phyloP scores from a whole-genome alignment of 2,329 filamentous ascomycete genomes.

The Graphilbum fragrans region DNA sequence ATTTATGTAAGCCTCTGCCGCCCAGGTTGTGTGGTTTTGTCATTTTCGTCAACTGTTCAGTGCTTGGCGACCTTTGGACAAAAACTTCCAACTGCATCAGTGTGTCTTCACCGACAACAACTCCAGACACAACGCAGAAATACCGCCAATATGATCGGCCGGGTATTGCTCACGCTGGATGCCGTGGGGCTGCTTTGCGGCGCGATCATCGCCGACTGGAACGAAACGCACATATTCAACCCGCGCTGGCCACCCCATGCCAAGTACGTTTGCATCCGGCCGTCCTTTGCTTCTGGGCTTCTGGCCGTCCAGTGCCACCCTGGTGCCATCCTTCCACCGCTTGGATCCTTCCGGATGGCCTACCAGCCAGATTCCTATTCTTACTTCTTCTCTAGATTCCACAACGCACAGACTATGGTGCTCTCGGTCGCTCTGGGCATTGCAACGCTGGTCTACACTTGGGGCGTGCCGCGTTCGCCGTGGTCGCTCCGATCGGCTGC shows the following conservation, averaged over 20 bases:
- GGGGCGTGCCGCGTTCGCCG: conserved; percentile 9
- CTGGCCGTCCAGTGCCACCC: too few relatives aligned
- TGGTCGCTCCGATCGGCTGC: conserved; percentile 19
- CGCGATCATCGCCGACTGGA: conserved; percentile 25
- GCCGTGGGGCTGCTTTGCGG: conserved; percentile 23
- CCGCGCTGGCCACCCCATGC: conserved; percentile 32
- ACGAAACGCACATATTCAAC: conserved; percentile 29
- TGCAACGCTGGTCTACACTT: conserved; percentile 27
- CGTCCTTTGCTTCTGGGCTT: neutral
- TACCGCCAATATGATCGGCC: conserved; percentile 20
- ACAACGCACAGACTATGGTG: conserved; percentile 28
- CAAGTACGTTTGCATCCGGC: conserved; percentile 18
- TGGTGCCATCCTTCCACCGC: too few relatives aligned
- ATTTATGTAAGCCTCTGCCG: too few relatives aligned
- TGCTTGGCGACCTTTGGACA: too few relatives aligned
- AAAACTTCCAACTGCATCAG: too few relatives aligned
- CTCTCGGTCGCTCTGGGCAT: conserved; percentile 25
- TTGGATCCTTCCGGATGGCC: too few relatives aligned
- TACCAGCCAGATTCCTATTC: too few relatives aligned
- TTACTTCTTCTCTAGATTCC: conserved; percentile 19
- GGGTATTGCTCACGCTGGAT: conserved; percentile 27
- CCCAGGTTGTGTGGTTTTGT: too few relatives aligned
- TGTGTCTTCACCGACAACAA: too few relatives aligned
- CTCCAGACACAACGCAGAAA: too few relatives aligned
- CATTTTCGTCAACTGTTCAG: too few relatives aligned